Evolutionary conservation across 768 basidiomycete species (phyloP).

Genomic region (Bullera alba): DNA sequence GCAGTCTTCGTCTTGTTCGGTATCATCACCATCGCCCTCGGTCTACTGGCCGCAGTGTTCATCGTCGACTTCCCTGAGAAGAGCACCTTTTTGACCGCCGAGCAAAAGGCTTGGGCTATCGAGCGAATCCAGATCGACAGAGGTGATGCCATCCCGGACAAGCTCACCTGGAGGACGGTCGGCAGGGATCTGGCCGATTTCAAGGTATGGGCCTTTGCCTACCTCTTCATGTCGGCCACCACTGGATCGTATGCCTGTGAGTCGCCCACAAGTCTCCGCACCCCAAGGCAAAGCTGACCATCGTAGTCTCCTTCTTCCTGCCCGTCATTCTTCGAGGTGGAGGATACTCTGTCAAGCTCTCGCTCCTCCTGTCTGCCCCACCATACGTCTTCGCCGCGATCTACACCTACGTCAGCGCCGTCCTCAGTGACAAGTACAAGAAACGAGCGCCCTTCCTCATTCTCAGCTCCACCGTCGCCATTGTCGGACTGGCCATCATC

Average conservation of each 20-base stretch:
- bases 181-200: constrained; percentile 21
- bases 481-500: constrained; percentile 24
- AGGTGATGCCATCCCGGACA: constrained; percentile 32
- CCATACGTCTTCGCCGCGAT: constrained; percentile 29
- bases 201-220: constrained; percentile 38
- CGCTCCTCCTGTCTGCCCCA: constrained; percentile 39
- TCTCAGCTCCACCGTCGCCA: constrained; percentile 18
- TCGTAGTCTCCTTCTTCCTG: constrained; percentile 32
- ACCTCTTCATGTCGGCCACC: constrained; percentile 33
- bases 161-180: constrained; percentile 21
- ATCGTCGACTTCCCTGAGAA: constrained; percentile 46
- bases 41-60: constrained; percentile 17
- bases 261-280: background rate
- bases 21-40: constrained; percentile 26
- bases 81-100: constrained; percentile 30
- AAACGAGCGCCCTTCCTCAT: constrained; percentile 31
- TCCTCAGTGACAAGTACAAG: constrained; percentile 21
- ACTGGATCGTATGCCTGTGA: constrained; percentile 20
- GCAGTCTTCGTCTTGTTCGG: constrained; percentile 37
- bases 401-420: constrained; percentile 22
- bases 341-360: constrained; percentile 31
- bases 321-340: constrained; percentile 40
- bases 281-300: background rate
- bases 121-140: constrained; percentile 35
- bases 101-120: constrained; percentile 29